Base-by-base conservation (phyloP, 179 eudicot species). In the Silene noctiflora region DNA sequence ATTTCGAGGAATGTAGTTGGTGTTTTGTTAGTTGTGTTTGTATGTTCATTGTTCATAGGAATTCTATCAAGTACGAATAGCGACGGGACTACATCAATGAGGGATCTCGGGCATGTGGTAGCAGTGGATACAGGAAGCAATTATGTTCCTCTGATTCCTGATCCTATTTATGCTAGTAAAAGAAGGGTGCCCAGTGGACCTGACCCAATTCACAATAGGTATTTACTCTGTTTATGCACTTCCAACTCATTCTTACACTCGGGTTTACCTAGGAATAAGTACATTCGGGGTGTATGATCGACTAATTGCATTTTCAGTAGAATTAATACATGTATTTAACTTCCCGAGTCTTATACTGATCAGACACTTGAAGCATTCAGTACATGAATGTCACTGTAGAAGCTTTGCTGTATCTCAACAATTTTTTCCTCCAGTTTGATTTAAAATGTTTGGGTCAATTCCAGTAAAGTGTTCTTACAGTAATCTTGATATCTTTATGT, bases 191-290 rank as follows among this genome's bases (percentile, higher is more conserved):
- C 98, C 11, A 87, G 78, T 79, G 98, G 94, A 77, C 90, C 98
- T 80, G 93, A 93, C 83, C 96, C 98, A 56, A 87, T 91, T 80
- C 96, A 93, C 79, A 93, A 93, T 93, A 89, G 96, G 98, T 93
- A 84, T 51, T 22, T 29, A 5, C 11, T 61, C 17, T 55, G 25
- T 29, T 68, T 19, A 24, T 10, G 31, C 67, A 17, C 2, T 17
- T 56, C n/a, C 20, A 71, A 31, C 13, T 12, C 35, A 21, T 51
- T 13, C 59, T 33, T n/a, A 39, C 1, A n/a, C 5, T 9, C 19
- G 42, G 6, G 42, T 64, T 16, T 66, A 66, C 19, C 53, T 67
- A 44, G 7, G 31, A 42, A 24, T 44, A 46, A 6, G 31, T 44
- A 21, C 31, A 19, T 20, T 44, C 22, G n/a, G 31, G 56, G 14